Evolutionary conservation across 2,329 filamentous ascomycete species (phyloP).

Genomic region (Aspergillus jensenii): DNA sequence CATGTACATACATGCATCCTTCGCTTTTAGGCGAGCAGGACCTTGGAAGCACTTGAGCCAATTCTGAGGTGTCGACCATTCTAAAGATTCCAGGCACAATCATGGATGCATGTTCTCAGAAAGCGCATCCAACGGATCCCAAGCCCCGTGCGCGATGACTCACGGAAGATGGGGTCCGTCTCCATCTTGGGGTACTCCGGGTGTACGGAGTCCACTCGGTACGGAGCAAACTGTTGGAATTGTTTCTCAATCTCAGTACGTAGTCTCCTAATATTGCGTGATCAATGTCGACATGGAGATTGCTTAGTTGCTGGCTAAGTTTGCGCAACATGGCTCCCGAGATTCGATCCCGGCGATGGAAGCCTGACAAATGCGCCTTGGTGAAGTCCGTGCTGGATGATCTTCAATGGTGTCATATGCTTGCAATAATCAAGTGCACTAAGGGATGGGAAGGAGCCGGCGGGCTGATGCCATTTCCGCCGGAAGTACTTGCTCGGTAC

Average conservation of each 20-base stretch:
- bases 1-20: background rate
- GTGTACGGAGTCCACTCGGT: background rate
- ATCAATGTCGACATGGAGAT: background rate
- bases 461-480: background rate
- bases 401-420: slow-evolving; percentile 10
- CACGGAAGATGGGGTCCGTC: background rate
- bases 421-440: background rate
- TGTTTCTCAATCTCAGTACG: background rate
- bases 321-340: background rate
- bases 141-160: slow-evolving; percentile 7
- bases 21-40: background rate
- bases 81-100: too few species aligned
- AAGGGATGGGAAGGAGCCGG: background rate
- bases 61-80: background rate
- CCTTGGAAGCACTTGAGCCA: slow-evolving; percentile 4
- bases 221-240: background rate
- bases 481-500: background rate
- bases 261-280: slow-evolving; percentile 2
- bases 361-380: background rate
- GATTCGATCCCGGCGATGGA: background rate
- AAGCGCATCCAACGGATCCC: background rate
- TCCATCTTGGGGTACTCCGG: background rate
- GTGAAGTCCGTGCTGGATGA: slow-evolving; percentile 1
- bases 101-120: background rate
- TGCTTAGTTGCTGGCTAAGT: background rate